Base-by-base conservation (phyloP, 78 protist species). In the Thecamonas trahens region DNA sequence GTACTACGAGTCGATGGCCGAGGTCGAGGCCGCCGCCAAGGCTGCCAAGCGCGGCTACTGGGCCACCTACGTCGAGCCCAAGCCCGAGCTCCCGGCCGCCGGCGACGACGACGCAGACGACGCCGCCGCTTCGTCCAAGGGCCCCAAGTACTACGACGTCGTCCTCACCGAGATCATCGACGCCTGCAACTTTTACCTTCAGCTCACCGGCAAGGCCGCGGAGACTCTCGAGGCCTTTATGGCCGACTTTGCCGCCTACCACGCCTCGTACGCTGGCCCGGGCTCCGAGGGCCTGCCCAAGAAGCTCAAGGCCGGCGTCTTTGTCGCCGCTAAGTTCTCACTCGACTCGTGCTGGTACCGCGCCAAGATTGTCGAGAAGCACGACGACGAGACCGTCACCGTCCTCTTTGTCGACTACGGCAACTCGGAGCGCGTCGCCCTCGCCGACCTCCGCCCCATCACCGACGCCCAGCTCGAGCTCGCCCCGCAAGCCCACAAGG, bases 401-500 rank as follows among this genome's bases (percentile, higher is more conserved):
- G 72, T 67, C 54, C 57, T 52, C 54, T 67, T 37, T 49, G 28
- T 67, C 61, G 72, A 67, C 47, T 67, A 38, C 35, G 72, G 72
- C 53, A 67, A 67, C 72, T 1, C 0, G 42, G 34, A 58, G 63
- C 61, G 31, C 50, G 50, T 4, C 38, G 38, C 61, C 37, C 35
- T n/a, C 22, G 70, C 31, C 59, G 39, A 3, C 44, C 31, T 52
- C 37, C 1, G n/a, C 26, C 39, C 17, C 26, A 37, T n/a, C 59
- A 24, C 31, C 38, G 37, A 61, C 37, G 67, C 37, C 37, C 4
- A 61, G 50, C 67, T 61, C n/a, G n/a, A n/a, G n/a, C n/a, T n/a
- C n/a, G n/a, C n/a, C n/a, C n/a, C n/a, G n/a, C n/a, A n/a, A n/a
- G n/a, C n/a, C n/a, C n/a, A n/a, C n/a, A n/a, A n/a, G n/a, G n/a